phyloP scores from a whole-genome alignment of 495 filamentous ascomycete genomes.

The Penicillium silybi region DNA sequence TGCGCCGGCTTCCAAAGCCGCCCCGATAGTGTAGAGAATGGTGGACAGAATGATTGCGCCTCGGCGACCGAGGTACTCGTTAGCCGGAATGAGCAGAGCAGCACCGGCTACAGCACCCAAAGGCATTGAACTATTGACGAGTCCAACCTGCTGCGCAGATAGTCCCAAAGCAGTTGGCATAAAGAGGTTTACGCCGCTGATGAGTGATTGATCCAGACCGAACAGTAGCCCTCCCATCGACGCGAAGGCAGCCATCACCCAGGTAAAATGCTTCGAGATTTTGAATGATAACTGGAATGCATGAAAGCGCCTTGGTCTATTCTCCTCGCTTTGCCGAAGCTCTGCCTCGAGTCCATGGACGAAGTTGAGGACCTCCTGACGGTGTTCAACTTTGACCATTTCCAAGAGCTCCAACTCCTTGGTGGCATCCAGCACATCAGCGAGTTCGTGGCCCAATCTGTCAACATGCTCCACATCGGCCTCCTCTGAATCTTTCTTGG shows the following conservation, averaged over 20 bases:
- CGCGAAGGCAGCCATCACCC: neutral
- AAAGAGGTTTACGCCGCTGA: neutral
- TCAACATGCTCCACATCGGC: too few relatives aligned
- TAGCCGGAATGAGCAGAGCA: neutral
- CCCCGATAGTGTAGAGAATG: neutral
- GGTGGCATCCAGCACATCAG: too few relatives aligned
- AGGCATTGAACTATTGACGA: neutral
- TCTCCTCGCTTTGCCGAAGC: too few relatives aligned
- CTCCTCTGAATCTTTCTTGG: too few relatives aligned
- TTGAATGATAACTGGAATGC: too few relatives aligned
- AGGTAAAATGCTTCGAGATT: neutral
- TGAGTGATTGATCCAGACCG: neutral
- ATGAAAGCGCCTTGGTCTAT: too few relatives aligned
- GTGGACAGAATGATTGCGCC: neutral
- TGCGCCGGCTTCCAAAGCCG: neutral
- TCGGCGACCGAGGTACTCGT: neutral
- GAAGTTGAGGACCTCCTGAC: too few relatives aligned
- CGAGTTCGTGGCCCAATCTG: too few relatives aligned
- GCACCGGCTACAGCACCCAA: neutral
- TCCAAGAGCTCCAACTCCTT: too few relatives aligned
- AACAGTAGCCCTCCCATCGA: neutral
- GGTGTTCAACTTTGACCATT: too few relatives aligned
- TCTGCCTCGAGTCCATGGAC: too few relatives aligned
- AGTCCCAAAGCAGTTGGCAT: neutral
- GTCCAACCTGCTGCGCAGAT: neutral